Evolutionary conservation across 2,329 filamentous ascomycete genomes (phyloP).

Genomic region (Pestalotiopsis sp.): DNA sequence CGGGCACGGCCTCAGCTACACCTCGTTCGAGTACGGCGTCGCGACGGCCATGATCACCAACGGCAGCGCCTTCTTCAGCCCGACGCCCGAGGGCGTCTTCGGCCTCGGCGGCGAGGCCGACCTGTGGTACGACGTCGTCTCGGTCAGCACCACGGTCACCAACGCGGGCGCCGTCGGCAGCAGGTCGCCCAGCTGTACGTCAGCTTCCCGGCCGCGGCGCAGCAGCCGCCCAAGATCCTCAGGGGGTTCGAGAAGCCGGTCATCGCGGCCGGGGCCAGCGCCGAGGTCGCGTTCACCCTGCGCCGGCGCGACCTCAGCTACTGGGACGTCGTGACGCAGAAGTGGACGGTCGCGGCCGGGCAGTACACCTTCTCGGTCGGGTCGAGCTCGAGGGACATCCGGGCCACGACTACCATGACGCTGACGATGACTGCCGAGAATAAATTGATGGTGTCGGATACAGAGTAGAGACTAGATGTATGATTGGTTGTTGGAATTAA

Average conservation of each 20-base stretch:
- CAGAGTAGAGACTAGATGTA: no score
- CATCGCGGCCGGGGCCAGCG: constrained; percentile 47
- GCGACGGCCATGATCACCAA: constrained; percentile 9
- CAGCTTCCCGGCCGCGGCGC: constrained; percentile 44
- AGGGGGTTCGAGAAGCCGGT: constrained; percentile 64
- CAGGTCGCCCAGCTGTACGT: constrained; percentile 61
- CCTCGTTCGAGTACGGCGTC: constrained; percentile 29
- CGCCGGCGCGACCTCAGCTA: constrained; percentile 64
- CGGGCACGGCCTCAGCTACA: constrained; percentile 59
- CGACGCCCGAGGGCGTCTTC: constrained; percentile 44
- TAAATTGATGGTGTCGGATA: background rate
- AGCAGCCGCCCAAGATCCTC: constrained; percentile 48
- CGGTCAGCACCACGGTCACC: constrained; percentile 47
- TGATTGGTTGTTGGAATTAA: background rate
- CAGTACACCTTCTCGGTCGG: constrained; percentile 15
- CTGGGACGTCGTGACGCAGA: constrained; percentile 60
- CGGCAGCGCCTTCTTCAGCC: constrained; percentile 36
- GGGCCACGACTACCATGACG: background rate
- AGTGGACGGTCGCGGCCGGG: constrained; percentile 56
- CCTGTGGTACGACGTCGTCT: constrained; percentile 55
- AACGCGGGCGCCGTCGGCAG: constrained; percentile 54
- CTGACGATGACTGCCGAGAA: background rate
- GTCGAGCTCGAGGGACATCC: background rate
- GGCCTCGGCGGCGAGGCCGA: constrained; percentile 55
- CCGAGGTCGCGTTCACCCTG: constrained; percentile 54